Evolutionary conservation across 2,329 filamentous ascomycete genomes (phyloP).

Genomic region (Diaporthe citri): DNA sequence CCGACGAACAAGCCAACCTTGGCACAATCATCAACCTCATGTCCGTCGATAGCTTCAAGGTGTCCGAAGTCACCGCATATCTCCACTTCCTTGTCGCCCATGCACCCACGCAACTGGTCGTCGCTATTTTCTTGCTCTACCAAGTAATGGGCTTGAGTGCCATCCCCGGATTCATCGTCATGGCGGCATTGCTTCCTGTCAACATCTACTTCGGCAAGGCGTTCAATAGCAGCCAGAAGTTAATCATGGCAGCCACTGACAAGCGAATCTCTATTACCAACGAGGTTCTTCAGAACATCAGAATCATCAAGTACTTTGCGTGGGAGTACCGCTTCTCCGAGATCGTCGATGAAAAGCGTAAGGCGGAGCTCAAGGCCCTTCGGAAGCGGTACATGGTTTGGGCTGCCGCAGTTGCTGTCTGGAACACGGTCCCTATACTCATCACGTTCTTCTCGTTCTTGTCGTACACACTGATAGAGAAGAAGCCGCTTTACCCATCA

Average conservation of each 20-base stretch:
- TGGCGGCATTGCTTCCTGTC: constrained; percentile 88
- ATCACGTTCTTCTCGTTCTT: constrained; percentile 98
- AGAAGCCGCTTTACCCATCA: constrained; percentile 90
- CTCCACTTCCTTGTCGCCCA: constrained; percentile 95
- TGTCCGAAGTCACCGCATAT: constrained; percentile 94
- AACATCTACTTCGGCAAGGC: constrained; percentile 90
- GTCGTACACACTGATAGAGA: constrained; percentile 90
- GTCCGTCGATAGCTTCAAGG: constrained; percentile 99
- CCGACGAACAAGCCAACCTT: constrained; percentile 85
- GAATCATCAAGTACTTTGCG: constrained; percentile 99
- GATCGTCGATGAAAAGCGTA: constrained; percentile 90
- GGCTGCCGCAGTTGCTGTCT: constrained; percentile 91
- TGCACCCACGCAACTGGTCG: constrained; percentile 87
- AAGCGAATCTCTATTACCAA: constrained; percentile 97
- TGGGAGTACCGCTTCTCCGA: constrained; percentile 94
- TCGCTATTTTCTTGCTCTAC: constrained; percentile 87
- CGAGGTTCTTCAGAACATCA: constrained; percentile 95
- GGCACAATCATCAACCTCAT: constrained; percentile 99
- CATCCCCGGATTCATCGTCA: constrained; percentile 91
- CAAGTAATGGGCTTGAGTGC: constrained; percentile 92
- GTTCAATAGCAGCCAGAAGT: constrained; percentile 89
- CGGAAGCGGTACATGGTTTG: constrained; percentile 89
- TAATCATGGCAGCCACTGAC: constrained; percentile 92
- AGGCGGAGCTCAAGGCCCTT: constrained; percentile 81
- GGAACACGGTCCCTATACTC: constrained; percentile 94